Conservation (phyloP, 306 rosid genomes). For the Glycine tomentella region DNA sequence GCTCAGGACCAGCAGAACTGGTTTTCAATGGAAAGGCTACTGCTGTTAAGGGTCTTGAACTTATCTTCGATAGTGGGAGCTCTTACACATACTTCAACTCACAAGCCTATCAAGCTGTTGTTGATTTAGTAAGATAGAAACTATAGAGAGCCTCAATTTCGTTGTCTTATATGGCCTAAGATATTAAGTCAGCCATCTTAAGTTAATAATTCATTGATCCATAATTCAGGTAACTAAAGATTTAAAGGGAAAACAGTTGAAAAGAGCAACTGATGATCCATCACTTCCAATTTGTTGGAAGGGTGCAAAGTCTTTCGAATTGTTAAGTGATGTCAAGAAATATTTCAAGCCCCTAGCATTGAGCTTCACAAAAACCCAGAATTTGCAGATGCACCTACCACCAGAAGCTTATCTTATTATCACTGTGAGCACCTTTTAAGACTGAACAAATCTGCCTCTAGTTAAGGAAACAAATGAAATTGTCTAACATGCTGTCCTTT, state of each 20-base stretch:
- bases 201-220: slow-evolving; percentile 33
- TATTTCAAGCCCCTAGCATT: slow-evolving; percentile 72
- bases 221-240: slow-evolving; percentile 62
- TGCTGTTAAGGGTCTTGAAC: slow-evolving; percentile 59
- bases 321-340: slow-evolving; percentile 61
- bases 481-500: slow-evolving; percentile 42
- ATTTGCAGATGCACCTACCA: slow-evolving; percentile 63
- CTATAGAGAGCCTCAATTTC: background rate
- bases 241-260: slow-evolving; percentile 70
- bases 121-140: slow-evolving; percentile 65
- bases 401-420: slow-evolving; percentile 81
- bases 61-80: slow-evolving; percentile 89
- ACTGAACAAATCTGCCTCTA: background rate
- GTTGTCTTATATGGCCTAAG: background rate
- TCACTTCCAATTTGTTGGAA: slow-evolving; percentile 92
- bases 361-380: slow-evolving; percentile 56
- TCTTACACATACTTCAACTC: slow-evolving; percentile 85
- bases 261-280: slow-evolving; percentile 62
- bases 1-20: slow-evolving; percentile 80
- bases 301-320: slow-evolving; percentile 76
- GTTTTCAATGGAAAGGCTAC: slow-evolving; percentile 69
- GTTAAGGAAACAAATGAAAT: slow-evolving; percentile 17
- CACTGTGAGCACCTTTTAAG: slow-evolving; percentile 52
- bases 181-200: background rate
- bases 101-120: slow-evolving; percentile 59